Evolutionary conservation across 1,284 basidiomycete species (phyloP).

Genomic region (Inonotus obliquus): DNA sequence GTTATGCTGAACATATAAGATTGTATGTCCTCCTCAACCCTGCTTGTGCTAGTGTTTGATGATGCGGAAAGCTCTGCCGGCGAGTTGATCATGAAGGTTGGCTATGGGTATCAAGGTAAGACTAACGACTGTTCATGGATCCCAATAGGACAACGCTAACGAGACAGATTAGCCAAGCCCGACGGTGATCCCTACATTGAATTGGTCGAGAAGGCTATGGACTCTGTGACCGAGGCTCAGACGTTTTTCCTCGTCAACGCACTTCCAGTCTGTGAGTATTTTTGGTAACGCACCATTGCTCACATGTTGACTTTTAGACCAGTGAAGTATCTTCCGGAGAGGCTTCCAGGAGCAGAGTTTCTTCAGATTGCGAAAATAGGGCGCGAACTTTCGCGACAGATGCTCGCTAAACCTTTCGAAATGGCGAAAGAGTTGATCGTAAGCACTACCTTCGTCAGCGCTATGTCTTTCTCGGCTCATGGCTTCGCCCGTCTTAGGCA

Average conservation of each 20-base stretch:
- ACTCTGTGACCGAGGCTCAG: slow-evolving; percentile 14
- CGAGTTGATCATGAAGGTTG: slow-evolving; percentile 8
- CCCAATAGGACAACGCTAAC: not conserved
- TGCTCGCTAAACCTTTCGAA: slow-evolving; percentile 1
- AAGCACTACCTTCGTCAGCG: not conserved
- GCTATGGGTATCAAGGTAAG: slow-evolving; percentile 13
- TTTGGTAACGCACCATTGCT: not conserved
- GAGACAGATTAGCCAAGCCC: not conserved
- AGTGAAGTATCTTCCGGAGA: slow-evolving; percentile 21
- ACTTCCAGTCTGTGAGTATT: slow-evolving; percentile 8
- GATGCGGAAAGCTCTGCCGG: not conserved
- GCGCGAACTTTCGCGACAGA: slow-evolving; percentile 1
- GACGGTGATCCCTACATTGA: slow-evolving; percentile 9
- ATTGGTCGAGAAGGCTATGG: slow-evolving; percentile 14
- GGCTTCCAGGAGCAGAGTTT: slow-evolving; percentile 21
- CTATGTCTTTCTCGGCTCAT: not conserved
- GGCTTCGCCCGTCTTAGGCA: not conserved
- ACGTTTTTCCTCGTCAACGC: slow-evolving; percentile 17
- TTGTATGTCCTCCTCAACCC: not conserved
- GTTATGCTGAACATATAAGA: slow-evolving; percentile 3
- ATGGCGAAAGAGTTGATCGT: not conserved
- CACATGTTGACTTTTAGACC: not conserved
- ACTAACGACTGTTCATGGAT: not conserved
- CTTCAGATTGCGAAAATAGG: slow-evolving; percentile 10
- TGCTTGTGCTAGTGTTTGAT: not conserved